Evolutionary conservation across 176 grass and related monocot species (phyloP).

Genomic region (Oropetium thomaeum): DNA sequence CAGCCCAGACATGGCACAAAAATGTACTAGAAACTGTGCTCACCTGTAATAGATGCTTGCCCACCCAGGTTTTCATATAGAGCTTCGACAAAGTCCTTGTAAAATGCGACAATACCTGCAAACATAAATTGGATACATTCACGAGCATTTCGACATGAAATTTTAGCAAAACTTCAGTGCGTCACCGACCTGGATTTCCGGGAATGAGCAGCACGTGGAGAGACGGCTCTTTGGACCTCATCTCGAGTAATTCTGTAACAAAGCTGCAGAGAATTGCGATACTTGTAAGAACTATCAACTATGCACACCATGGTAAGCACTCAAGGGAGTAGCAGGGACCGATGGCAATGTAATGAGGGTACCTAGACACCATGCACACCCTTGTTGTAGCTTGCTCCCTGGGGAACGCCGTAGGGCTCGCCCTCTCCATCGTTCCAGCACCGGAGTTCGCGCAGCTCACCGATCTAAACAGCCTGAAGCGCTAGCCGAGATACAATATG

Average conservation of each 20-base stretch:
- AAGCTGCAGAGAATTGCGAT: constrained; percentile 37
- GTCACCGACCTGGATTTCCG: constrained; percentile 67
- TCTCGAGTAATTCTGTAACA: constrained; percentile 65
- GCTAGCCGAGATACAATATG: background rate
- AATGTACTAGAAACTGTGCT: background rate
- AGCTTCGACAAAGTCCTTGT: constrained; percentile 68
- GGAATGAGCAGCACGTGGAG: constrained; percentile 69
- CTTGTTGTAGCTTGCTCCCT: constrained; percentile 27
- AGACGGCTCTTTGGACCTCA: constrained; percentile 55
- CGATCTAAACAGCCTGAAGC: constrained; percentile 21
- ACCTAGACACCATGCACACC: constrained; percentile 48
- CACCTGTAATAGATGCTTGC: constrained; percentile 67
- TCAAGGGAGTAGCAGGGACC: background rate
- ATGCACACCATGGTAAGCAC: background rate
- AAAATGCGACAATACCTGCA: constrained; percentile 70
- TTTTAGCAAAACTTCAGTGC: background rate
- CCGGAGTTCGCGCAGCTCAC: background rate
- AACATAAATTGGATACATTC: background rate
- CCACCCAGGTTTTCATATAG: constrained; percentile 68
- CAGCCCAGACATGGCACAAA: background rate
- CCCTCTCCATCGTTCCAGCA: constrained; percentile 42
- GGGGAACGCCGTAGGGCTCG: background rate
- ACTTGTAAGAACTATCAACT: background rate
- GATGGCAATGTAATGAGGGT: background rate
- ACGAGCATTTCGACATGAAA: background rate